A percentile compares a stretch with the other conserved stretches of the same genome.
Conservation (phyloP, 768 basidiomycete species). For the Leccinum boreale region DNA sequence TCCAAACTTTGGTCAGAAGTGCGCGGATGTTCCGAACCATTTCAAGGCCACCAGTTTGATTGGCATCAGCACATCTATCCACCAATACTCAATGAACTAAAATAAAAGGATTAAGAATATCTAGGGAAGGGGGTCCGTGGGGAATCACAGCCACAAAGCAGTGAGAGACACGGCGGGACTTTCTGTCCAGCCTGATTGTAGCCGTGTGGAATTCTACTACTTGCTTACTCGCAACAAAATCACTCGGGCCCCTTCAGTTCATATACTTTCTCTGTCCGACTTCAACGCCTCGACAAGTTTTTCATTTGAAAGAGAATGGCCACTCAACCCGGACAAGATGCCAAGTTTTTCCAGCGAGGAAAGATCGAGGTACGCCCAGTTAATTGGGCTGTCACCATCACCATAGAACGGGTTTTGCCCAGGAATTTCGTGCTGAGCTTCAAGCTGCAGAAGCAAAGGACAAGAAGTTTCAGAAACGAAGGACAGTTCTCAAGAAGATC, state of each 20-base stretch:
- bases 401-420: conserved; percentile 14
- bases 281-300: not conserved
- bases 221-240: not conserved
- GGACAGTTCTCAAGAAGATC: conserved; percentile 93
- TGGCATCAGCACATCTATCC: too few relatives aligned
- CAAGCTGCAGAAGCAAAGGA: conserved; percentile 92
- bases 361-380: conserved; percentile 72
- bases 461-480: conserved; percentile 92
- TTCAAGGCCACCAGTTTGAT: not conserved
- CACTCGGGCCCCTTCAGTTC: not conserved
- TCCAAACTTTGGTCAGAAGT: conserved; percentile 37
- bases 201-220: too few relatives aligned
- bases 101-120: too few relatives aligned
- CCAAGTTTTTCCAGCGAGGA: conserved; percentile 87
- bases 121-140: too few relatives aligned
- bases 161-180: too few relatives aligned
- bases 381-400: conserved; percentile 6
- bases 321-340: conserved; percentile 72
- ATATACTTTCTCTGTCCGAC: conserved; percentile 2
- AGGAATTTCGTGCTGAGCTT: conserved; percentile 91
- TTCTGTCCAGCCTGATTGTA: too few relatives aligned
- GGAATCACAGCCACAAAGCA: too few relatives aligned
- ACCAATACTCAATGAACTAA: too few relatives aligned
- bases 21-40: conserved; percentile 48
- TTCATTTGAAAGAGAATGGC: conserved; percentile 32